Evolutionary conservation across 2,329 filamentous ascomycete genomes (phyloP).

Genomic region (Trichophyton equinum): DNA sequence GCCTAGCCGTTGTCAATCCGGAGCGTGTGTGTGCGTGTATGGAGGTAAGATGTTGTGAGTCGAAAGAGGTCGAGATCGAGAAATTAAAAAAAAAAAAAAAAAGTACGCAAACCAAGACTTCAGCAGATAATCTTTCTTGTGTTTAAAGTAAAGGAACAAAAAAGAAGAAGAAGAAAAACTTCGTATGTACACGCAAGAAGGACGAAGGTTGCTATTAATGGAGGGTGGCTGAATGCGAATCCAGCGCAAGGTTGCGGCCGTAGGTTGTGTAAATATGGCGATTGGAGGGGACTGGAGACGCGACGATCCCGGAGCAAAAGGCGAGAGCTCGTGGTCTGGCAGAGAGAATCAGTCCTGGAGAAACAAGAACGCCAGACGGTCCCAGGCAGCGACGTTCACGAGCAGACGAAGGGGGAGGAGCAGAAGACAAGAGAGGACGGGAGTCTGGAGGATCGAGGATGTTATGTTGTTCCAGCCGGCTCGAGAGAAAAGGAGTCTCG

Average conservation of each 20-base stretch:
- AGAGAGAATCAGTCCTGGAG: not conserved
- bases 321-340: not conserved
- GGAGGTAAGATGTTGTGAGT: not conserved
- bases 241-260: constrained; percentile 1
- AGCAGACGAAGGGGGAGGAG: not conserved
- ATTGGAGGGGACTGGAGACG: not conserved
- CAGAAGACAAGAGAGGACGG: not conserved
- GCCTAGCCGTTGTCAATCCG: not conserved
- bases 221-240: constrained; percentile 1
- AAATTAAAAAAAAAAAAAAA: not conserved
- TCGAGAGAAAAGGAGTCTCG: not conserved
- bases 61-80: not conserved
- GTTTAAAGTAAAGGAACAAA: not conserved
- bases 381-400: not conserved
- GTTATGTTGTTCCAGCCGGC: not conserved
- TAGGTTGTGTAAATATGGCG: not conserved
- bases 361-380: not conserved
- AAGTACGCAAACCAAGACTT: not conserved
- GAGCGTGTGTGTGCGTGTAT: not conserved
- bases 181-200: not conserved
- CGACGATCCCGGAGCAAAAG: not conserved
- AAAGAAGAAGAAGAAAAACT: not conserved
- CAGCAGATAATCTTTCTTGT: not conserved
- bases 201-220: not conserved
- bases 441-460: not conserved